These are phyloP conservation scores for Rhodotorula paludigena DNA, from an alignment of 768 basidiomycete species.

Conservation along the genomic window DNA sequence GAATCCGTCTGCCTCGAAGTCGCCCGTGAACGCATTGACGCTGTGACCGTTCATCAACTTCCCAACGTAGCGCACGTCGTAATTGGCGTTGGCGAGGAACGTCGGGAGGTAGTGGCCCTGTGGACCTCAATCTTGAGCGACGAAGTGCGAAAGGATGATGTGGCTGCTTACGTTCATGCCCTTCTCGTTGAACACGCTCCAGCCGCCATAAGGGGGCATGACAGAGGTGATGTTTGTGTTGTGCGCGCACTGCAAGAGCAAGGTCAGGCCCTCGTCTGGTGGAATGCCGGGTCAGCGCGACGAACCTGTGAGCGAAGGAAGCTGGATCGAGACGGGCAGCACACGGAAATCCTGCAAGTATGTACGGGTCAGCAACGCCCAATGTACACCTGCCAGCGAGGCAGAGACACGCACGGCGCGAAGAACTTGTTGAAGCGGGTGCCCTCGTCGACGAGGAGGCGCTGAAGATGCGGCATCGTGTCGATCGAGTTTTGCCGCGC, in stretches of 20 bases:
- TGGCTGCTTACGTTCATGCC: constrained; percentile 18
- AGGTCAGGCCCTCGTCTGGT: not conserved
- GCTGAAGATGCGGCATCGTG: constrained; percentile 10
- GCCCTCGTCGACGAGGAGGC: constrained; percentile 21
- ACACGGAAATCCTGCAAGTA: constrained; percentile 7
- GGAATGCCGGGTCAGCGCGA: not conserved
- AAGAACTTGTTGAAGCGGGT: constrained; percentile 23
- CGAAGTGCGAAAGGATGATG: no score
- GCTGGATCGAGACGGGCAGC: constrained; percentile 27
- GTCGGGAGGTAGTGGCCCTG: constrained; percentile 13
- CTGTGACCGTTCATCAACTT: constrained; percentile 40
- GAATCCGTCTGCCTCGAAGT: constrained; percentile 7
- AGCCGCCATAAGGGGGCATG: constrained; percentile 27
- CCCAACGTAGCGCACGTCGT: constrained; percentile 31
- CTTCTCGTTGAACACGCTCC: constrained; percentile 33
- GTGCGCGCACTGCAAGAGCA: constrained; percentile 20
- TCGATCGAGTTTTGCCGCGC: constrained; percentile 13
- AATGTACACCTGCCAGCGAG: no score
- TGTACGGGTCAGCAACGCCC: not conserved
- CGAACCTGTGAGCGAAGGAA: constrained; percentile 25
- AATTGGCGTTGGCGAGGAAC: constrained; percentile 28
- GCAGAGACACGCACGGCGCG: constrained; percentile 10
- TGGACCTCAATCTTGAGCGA: not conserved
- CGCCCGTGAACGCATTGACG: constrained; percentile 4
- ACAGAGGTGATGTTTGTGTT: constrained; percentile 33